A percentile compares a stretch with the other conserved stretches of the same genome.
Evolutionary conservation across 2,329 filamentous ascomycete species (phyloP).

Genomic region (Cryoendolithus antarcticus): DNA sequence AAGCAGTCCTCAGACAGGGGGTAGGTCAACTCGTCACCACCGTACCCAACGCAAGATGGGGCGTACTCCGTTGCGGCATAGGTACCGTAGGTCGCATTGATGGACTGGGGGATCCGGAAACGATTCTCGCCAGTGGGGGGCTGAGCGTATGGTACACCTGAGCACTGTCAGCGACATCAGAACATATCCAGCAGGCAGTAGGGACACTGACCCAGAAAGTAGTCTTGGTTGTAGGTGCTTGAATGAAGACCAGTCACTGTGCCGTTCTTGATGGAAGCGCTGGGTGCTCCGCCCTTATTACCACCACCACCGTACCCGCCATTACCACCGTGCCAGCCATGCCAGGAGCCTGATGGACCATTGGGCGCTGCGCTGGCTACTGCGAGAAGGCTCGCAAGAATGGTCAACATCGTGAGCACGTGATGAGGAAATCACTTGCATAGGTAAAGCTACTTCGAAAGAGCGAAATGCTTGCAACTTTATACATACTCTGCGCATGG

Average conservation of each 20-base stretch:
- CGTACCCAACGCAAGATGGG: conserved; percentile 30
- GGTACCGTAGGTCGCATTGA: conserved; percentile 28
- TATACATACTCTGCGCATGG: no score
- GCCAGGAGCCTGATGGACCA: no score
- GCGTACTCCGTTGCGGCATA: conserved; percentile 30
- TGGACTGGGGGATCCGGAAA: conserved; percentile 22
- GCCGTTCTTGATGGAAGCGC: conserved; percentile 30
- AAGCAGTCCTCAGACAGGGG: conserved; percentile 45
- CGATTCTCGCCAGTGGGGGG: conserved; percentile 22
- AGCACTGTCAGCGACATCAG: no score
- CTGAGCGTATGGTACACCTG: conserved; percentile 26
- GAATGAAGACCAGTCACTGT: conserved; percentile 28
- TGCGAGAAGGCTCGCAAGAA: conserved; percentile 4
- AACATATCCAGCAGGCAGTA: no score
- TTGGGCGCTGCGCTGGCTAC: conserved; percentile 4
- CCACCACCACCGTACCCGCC: conserved; percentile 1
- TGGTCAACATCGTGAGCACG: conserved; percentile 3
- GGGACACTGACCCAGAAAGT: conserved; percentile 28
- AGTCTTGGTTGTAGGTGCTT: conserved; percentile 31
- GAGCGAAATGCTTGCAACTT: no score
- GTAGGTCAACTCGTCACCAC: conserved; percentile 22
- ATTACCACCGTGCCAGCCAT: conserved; percentile 2
- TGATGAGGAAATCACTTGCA: no score
- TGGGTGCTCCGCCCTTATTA: conserved; percentile 14
- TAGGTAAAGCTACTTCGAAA: no score